Percentiles rank a stretch among this genome's conserved stretches.
These are phyloP conservation scores for Cyberlindnera euphorbiiphila DNA, from an alignment of 805 yeast genomes.

Conservation along the genomic window DNA sequence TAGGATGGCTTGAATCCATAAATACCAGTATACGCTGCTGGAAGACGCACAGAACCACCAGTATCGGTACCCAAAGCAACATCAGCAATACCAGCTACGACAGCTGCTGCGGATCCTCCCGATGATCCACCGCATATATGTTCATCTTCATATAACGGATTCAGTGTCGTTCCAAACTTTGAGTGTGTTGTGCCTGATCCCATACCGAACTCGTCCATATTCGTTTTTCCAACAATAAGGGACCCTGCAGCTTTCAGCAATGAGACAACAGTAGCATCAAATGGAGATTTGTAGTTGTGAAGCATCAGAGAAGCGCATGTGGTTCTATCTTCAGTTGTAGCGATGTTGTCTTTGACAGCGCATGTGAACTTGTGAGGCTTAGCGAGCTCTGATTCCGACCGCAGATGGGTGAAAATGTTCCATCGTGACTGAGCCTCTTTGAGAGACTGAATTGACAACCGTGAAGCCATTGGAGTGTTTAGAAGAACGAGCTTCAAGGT, in stretches of 20 bases:
- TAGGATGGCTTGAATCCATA: slow-evolving; percentile 92
- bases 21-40: slow-evolving; percentile 82
- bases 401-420: slow-evolving; percentile 41
- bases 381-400: not conserved
- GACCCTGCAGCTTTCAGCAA: slow-evolving; percentile 53
- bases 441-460: not conserved
- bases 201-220: slow-evolving; percentile 98
- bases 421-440: slow-evolving; percentile 15
- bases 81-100: slow-evolving; percentile 65
- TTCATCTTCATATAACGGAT: slow-evolving; percentile 42
- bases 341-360: slow-evolving; percentile 79
- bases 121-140: slow-evolving; percentile 85
- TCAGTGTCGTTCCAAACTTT: slow-evolving; percentile 51
- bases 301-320: slow-evolving; percentile 77
- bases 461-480: not conserved
- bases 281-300: slow-evolving; percentile 64
- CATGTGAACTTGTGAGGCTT: slow-evolving; percentile 2
- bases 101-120: slow-evolving; percentile 95
- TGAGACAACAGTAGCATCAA: slow-evolving; percentile 67
- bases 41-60: slow-evolving; percentile 93
- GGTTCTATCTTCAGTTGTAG: slow-evolving; percentile 60
- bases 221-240: slow-evolving; percentile 70
- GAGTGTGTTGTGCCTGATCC: slow-evolving; percentile 69
- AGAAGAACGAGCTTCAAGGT: no score
- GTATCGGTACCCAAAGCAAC: slow-evolving; percentile 93